Conservation (phyloP, 2,329 filamentous ascomycete genomes). For the Fusarium sp. region DNA sequence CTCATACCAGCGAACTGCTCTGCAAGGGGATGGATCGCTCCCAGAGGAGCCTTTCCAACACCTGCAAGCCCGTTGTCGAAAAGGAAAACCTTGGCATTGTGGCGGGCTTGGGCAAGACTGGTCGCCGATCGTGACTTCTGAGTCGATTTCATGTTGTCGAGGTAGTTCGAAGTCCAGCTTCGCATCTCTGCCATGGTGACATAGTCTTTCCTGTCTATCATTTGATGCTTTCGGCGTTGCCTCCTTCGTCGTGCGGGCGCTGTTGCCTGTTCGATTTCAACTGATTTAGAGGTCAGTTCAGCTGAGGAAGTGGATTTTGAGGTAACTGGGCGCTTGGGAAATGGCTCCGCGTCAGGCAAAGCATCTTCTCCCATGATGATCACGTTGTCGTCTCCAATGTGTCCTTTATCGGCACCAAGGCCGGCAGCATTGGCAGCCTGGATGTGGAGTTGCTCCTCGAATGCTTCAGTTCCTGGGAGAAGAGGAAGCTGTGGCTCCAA, state of each 20-base stretch:
- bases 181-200: constrained; percentile 56
- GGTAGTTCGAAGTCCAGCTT: constrained; percentile 60
- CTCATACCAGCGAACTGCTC: constrained; percentile 59
- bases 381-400: constrained; percentile 51
- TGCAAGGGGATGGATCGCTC: constrained; percentile 60
- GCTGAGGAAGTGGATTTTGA: constrained; percentile 31
- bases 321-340: constrained; percentile 47
- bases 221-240: constrained; percentile 45
- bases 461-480: constrained; percentile 48
- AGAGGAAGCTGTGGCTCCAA: constrained; percentile 59
- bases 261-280: constrained; percentile 34
- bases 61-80: constrained; percentile 55
- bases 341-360: constrained; percentile 56
- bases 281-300: constrained; percentile 43
- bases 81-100: constrained; percentile 52
- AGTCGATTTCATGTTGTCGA: constrained; percentile 66
- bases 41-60: constrained; percentile 28
- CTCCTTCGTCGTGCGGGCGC: constrained; percentile 45
- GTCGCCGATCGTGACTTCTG: constrained; percentile 47
- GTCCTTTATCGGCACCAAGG: constrained; percentile 11
- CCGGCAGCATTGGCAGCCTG: constrained; percentile 29
- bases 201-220: constrained; percentile 53
- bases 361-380: constrained; percentile 56
- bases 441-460: constrained; percentile 17
- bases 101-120: constrained; percentile 56